Conservation (phyloP, 2,329 filamentous ascomycete species). For the Calonectria multiphialidica region DNA sequence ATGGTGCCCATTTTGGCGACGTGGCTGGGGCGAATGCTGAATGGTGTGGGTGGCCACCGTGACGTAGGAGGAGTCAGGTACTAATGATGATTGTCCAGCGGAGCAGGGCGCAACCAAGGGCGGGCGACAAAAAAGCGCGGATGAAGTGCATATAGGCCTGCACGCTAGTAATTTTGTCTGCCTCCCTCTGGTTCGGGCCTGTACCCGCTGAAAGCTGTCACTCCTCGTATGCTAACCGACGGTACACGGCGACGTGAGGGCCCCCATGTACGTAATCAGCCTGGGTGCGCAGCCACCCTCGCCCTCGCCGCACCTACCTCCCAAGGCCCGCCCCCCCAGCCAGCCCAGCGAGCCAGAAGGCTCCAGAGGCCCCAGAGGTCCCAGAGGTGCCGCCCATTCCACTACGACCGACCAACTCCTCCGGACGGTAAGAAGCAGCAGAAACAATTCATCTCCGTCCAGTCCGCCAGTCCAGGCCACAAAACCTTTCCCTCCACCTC, state of each 20-base stretch:
- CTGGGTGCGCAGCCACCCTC: conserved; percentile 27
- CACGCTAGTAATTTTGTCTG: conserved; percentile 10
- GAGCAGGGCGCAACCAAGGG: neutral
- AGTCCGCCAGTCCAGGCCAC: conserved; percentile 18
- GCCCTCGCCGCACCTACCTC: conserved; percentile 20
- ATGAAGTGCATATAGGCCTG: neutral
- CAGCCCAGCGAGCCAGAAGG: neutral
- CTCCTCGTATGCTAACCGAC: conserved; percentile 6
- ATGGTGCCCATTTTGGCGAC: conserved; percentile 11
- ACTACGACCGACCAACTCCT: conserved; percentile 6
- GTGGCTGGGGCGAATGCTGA: conserved; percentile 21
- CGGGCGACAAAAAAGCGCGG: conserved; percentile 9
- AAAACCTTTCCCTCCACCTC: conserved; percentile 11
- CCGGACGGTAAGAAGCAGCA: neutral
- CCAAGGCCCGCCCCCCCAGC: neutral
- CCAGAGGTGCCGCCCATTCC: conserved; percentile 8
- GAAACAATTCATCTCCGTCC: conserved; percentile 17
- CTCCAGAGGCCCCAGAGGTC: neutral
- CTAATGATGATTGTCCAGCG: conserved; percentile 2
- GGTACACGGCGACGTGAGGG: neutral
- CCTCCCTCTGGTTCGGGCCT: neutral
- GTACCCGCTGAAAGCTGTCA: conserved; percentile 17
- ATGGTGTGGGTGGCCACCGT: conserved; percentile 14
- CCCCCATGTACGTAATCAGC: conserved; percentile 27
- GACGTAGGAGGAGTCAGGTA: conserved; percentile 16